Base-by-base conservation (phyloP, 169 alveolate species). In the Sarcocystis neurona region DNA sequence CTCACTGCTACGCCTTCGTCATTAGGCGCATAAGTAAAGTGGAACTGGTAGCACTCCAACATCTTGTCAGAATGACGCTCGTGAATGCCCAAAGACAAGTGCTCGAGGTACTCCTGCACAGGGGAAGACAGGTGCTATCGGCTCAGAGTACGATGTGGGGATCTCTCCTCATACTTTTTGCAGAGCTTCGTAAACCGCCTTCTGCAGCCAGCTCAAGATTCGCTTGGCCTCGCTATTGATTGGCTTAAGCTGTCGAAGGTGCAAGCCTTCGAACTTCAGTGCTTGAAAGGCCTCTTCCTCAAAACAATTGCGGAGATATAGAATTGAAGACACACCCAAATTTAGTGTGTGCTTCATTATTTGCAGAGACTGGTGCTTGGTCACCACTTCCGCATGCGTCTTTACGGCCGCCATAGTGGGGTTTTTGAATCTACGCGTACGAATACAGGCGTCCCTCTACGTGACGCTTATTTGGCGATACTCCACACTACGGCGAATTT, bases 61-160 rank as follows among this genome's bases (percentile, higher is more conserved):
- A 84, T 66, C 37, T 75, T 77, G 48, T 84, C 89, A 0, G 89
- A 63, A 32, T 60, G n/a, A 15, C 47, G 46, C 41, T 63, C 75
- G 37, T 84, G 89, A 44, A 84, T 84, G 34, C 89, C 89, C 43
- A 84, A 68, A 4, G 72, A 50, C 1, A 84, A 68, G 12, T 84
- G 89, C 20, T 84, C 80, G 10, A 84, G 75, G 63, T 77, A 84
- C 32, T 84, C 89, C 89, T 84, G 34, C 32, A 66, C n/a, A 44
- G 15, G 47, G 37, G 20, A 8, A n/a, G 4, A 30, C 6, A 12
- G 39, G 27, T 39, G 75, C 75, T 2, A 1, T 20, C 27, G 20
- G 43, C 10, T 46, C 74, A 5, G 1, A 2, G 34, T 84, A n/a
- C 8, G 27, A 18, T 0, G 23, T 12, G 39, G 50, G 30, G 34